Percentiles rank a stretch among this genome's conserved stretches.
Evolutionary conservation across 805 yeast species (phyloP).

Genomic region (Candida ulmi): DNA sequence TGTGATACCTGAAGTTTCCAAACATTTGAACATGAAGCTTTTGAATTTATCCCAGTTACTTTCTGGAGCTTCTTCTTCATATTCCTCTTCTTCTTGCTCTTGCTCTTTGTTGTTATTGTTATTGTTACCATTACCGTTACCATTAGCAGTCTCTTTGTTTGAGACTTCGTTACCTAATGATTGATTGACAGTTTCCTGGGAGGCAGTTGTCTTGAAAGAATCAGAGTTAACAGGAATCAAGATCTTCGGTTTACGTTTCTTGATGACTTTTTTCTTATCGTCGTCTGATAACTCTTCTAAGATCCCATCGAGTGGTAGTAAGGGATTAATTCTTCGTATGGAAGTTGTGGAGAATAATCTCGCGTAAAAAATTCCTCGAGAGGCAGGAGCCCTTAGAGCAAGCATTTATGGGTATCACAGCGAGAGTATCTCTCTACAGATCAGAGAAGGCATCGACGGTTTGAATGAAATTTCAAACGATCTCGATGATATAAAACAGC

Average conservation of each 20-base stretch:
- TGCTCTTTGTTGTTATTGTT: constrained; percentile 6
- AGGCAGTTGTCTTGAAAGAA: constrained; percentile 10
- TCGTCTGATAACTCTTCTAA: constrained; percentile 19
- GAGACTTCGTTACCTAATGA: neutral
- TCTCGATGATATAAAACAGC: too few relatives aligned
- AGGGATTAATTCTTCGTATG: constrained; percentile 13
- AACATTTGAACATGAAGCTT: constrained; percentile 31
- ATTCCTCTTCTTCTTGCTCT: constrained; percentile 9
- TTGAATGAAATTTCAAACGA: too few relatives aligned
- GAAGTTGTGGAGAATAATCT: neutral
- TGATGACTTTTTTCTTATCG: constrained; percentile 4
- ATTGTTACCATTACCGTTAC: constrained; percentile 1
- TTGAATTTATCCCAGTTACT: constrained; percentile 12
- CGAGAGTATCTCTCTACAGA: too few relatives aligned
- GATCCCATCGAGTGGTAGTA: constrained; percentile 20
- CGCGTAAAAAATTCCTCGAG: neutral
- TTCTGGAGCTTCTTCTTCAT: constrained; percentile 10
- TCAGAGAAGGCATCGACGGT: too few relatives aligned
- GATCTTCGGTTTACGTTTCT: constrained; percentile 14
- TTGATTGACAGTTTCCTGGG: constrained; percentile 1
- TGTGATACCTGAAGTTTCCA: constrained; percentile 69
- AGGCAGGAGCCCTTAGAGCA: neutral
- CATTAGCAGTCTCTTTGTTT: neutral
- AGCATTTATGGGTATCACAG: too few relatives aligned
- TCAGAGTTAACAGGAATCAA: constrained; percentile 17